These are phyloP conservation scores for Verticillium isaacii DNA, from an alignment of 2,329 filamentous ascomycete genomes.

Conservation along the genomic window DNA sequence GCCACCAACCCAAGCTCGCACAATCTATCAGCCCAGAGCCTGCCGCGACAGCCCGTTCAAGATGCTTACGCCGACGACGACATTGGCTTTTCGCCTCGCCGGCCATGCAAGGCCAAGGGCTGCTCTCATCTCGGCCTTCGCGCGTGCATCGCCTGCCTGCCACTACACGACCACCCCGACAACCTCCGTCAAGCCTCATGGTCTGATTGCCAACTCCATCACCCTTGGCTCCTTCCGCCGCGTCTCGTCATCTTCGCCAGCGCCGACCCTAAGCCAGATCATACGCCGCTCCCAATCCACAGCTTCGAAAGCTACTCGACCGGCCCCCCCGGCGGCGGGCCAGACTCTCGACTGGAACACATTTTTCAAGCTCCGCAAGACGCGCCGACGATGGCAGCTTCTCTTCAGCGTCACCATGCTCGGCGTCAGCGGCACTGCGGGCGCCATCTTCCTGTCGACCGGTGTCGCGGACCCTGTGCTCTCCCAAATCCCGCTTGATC, in stretches of 20 bases:
- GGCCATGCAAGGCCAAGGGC: slow-evolving; percentile 16
- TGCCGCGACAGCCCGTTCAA: not conserved
- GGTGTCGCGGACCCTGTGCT: slow-evolving; percentile 69
- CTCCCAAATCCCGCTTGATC: slow-evolving; percentile 75
- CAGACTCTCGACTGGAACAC: slow-evolving; percentile 75
- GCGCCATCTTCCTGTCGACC: slow-evolving; percentile 62
- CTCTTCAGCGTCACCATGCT: slow-evolving; percentile 67
- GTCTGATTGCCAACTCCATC: slow-evolving; percentile 9
- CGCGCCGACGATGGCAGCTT: slow-evolving; percentile 78
- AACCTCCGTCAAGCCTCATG: slow-evolving; percentile 4
- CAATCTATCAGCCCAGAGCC: not conserved
- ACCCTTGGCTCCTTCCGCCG: slow-evolving; percentile 5
- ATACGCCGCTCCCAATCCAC: slow-evolving; percentile 11
- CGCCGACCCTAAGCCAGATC: slow-evolving; percentile 16
- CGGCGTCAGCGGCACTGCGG: slow-evolving; percentile 54
- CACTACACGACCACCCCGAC: slow-evolving; percentile 19
- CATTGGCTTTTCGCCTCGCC: slow-evolving; percentile 23
- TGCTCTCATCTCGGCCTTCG: slow-evolving; percentile 5
- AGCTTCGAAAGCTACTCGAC: slow-evolving; percentile 1
- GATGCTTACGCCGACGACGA: slow-evolving; percentile 25
- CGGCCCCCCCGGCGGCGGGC: slow-evolving; percentile 10
- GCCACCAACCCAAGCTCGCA: not conserved
- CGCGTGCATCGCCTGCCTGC: slow-evolving; percentile 13
- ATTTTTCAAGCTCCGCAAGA: slow-evolving; percentile 87
- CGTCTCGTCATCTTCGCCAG: slow-evolving; percentile 12